These are phyloP conservation scores for Salvia splendens DNA, from an alignment of 257 asterid genomes.

Conservation along the genomic window DNA sequence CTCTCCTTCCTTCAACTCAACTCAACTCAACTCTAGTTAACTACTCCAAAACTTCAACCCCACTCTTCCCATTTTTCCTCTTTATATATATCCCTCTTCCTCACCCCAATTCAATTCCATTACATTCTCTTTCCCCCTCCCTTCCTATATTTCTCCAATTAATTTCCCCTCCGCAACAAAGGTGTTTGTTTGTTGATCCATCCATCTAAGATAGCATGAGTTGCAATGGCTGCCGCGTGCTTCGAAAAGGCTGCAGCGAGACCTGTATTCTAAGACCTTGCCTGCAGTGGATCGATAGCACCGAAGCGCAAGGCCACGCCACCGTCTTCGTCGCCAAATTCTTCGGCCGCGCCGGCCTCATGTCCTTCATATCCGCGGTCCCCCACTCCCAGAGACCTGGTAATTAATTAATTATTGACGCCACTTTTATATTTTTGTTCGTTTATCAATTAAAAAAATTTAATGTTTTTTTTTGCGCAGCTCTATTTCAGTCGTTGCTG, in stretches of 20 bases:
- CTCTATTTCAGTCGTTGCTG: constrained; percentile 53
- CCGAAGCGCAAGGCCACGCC: constrained; percentile 63
- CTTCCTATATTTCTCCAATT: neutral
- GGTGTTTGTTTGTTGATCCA: no score
- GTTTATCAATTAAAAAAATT: neutral
- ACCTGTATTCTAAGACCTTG: constrained; percentile 50
- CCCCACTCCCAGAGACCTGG: constrained; percentile 54
- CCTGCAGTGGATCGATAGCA: constrained; percentile 54
- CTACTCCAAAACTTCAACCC: constrained; percentile 28
- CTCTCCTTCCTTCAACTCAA: constrained; percentile 1
- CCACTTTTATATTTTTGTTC: neutral
- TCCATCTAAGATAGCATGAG: constrained; percentile 39
- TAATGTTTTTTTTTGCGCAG: constrained; percentile 35
- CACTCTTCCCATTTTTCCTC: constrained; percentile 36
- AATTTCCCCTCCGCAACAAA: no score
- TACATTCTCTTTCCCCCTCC: constrained; percentile 27
- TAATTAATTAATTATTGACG: neutral
- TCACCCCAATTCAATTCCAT: constrained; percentile 7
- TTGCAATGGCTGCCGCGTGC: constrained; percentile 75
- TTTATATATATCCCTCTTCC: constrained; percentile 33
- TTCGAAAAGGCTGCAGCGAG: constrained; percentile 70
- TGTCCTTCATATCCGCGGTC: constrained; percentile 66
- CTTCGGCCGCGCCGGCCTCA: constrained; percentile 73
- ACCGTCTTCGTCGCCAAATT: constrained; percentile 67
- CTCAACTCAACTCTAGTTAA: constrained; percentile 45